Percentiles rank a stretch among this genome's conserved stretches.
phyloP scores from a whole-genome alignment of 495 filamentous ascomycete genomes.

The Sphaerosporella brunnea region DNA sequence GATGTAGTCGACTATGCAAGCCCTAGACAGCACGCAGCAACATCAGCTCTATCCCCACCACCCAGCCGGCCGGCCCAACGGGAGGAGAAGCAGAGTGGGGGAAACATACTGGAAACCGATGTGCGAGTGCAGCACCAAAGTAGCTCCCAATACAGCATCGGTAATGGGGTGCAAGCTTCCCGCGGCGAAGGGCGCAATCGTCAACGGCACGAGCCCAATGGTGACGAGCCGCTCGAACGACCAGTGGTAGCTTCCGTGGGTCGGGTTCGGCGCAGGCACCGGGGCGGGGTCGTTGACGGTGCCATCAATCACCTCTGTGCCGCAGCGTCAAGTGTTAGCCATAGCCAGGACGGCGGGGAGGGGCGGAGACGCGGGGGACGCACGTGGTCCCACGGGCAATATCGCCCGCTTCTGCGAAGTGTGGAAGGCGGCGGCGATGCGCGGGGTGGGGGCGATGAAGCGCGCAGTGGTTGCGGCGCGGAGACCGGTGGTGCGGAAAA shows the following conservation, averaged over 20 bases:
- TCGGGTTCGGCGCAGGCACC: slow-evolving; percentile 49
- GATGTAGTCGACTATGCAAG: slow-evolving; percentile 79
- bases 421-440: slow-evolving; percentile 51
- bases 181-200: slow-evolving; percentile 76
- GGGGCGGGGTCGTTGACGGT: slow-evolving; percentile 75
- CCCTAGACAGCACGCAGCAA: slow-evolving; percentile 29
- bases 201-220: slow-evolving; percentile 64
- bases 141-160: slow-evolving; percentile 69
- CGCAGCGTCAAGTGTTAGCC: too few species aligned
- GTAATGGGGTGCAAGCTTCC: slow-evolving; percentile 75
- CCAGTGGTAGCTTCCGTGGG: slow-evolving; percentile 95
- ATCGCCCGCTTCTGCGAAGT: slow-evolving; percentile 47
- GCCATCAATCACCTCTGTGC: slow-evolving; percentile 63
- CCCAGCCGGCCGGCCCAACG: not conserved
- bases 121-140: slow-evolving; percentile 79
- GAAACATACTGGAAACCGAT: slow-evolving; percentile 66
- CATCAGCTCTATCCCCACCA: not conserved
- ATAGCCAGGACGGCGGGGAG: too few species aligned
- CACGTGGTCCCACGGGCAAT: slow-evolving; percentile 52
- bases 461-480: slow-evolving; percentile 30
- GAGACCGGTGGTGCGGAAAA: slow-evolving; percentile 28
- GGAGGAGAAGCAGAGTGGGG: too few species aligned
- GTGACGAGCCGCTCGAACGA: slow-evolving; percentile 76
- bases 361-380: slow-evolving; percentile 23
- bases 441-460: slow-evolving; percentile 14